Base-by-base conservation (phyloP, 2,329 filamentous ascomycete species). In the Metarhizium anisopliae region DNA sequence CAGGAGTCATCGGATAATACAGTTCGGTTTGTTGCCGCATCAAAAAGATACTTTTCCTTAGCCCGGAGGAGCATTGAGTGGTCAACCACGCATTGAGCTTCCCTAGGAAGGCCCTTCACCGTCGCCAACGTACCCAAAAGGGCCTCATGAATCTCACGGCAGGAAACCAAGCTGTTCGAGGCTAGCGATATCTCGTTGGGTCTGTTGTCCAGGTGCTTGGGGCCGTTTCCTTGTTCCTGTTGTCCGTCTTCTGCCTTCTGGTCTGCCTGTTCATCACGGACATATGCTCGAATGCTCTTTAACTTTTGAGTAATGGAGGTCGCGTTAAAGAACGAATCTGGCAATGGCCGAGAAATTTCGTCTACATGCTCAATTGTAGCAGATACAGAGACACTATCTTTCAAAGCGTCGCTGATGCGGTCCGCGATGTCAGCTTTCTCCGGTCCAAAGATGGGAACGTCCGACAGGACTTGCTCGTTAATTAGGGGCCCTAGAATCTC, bases 1-100 rank as follows among this genome's bases (percentile, higher is more conserved):
- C 87, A 89, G 35, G 81, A 82, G 63, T 92, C 85, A 58, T 90
- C 87, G 6, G 78, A 74, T 1, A 88, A 78, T n/a, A 92, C 79
- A 6, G 77, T 71, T 59, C 80, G 79, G 63, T 94, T 94, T 51
- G 74, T 79, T 16, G 72, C 70, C 57, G 83, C 84, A 63, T 91
- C 75, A 58, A 86, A 85, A 0, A 86, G 70, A 59, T 86, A 87
- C 55, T 76, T 79, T 61, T 83, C 81, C 59, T 80, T 80, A 7
- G 82, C 81, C 16, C 84, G 79, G 42, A 82, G 69, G 10, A 86
- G 69, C 75, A 84, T 83, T 4, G 75, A 68, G 58, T 85, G 79
- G 58, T 85, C 79, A 13, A 83, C 64, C 7, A 81, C 67, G 14
- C 70, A 72, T 53, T 82, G 79, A 1, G 78, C 79, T 57, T 79